Percentiles rank a stretch among this genome's conserved stretches.
phyloP scores from a whole-genome alignment of 768 basidiomycete species.

The Boletales sp. region DNA sequence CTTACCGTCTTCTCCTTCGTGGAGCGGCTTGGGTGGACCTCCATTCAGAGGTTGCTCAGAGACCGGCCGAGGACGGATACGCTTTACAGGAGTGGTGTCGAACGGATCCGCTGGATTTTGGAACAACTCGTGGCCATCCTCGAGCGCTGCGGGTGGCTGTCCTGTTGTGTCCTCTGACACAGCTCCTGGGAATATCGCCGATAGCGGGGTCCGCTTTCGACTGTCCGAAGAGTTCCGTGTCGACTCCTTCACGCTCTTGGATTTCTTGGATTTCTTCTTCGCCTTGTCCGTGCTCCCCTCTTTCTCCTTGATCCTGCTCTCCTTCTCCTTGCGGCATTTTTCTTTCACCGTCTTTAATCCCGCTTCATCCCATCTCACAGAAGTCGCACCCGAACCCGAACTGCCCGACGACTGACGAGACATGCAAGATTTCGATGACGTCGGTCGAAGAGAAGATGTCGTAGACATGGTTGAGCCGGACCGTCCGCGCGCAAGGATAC shows the following conservation, averaged over 20 bases:
- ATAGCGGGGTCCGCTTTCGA: constrained; percentile 50
- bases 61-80: constrained; percentile 50
- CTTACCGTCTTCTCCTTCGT: constrained; percentile 47
- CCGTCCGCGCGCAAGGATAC: constrained; percentile 32
- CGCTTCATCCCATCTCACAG: constrained; percentile 52
- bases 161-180: constrained; percentile 14
- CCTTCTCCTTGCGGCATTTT: constrained; percentile 37
- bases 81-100: constrained; percentile 35
- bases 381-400: constrained; percentile 39
- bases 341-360: constrained; percentile 49
- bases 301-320: constrained; percentile 34
- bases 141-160: constrained; percentile 1
- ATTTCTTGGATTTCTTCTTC: constrained; percentile 28
- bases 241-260: constrained; percentile 29
- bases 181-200: constrained; percentile 56
- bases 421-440: constrained; percentile 38
- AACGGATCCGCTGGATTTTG: not conserved
- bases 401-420: constrained; percentile 41
- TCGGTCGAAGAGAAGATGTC: constrained; percentile 45
- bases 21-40: constrained; percentile 46
- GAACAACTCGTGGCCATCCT: too few species aligned
- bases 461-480: constrained; percentile 40
- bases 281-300: constrained; percentile 31
- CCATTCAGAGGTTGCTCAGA: constrained; percentile 60
- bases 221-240: constrained; percentile 49